Evolutionary conservation across 768 basidiomycete genomes (phyloP).

Genomic region (Paxillus ammoniavirescens): DNA sequence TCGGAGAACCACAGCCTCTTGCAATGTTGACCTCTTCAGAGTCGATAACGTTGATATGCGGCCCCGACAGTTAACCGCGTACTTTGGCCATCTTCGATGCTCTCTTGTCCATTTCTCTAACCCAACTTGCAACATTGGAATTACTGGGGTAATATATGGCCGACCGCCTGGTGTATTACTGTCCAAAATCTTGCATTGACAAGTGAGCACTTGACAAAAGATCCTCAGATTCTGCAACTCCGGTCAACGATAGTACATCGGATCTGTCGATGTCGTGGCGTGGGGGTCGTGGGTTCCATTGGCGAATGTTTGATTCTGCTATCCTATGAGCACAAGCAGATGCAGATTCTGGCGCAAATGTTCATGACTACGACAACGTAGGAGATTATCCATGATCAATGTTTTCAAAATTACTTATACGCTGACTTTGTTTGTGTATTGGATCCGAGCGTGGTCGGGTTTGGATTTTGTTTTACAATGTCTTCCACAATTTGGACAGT

Average conservation of each 20-base stretch:
- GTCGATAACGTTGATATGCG: too few relatives aligned
- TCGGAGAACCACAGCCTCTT: too few relatives aligned
- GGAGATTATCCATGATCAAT: background rate
- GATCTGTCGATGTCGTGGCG: background rate
- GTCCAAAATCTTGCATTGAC: too few relatives aligned
- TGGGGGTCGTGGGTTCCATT: background rate
- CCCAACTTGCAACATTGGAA: background rate
- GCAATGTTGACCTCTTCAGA: too few relatives aligned
- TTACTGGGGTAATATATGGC: background rate
- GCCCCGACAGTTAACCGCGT: too few relatives aligned
- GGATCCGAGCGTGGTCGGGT: conserved; percentile 37
- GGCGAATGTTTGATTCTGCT: background rate
- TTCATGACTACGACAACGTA: background rate
- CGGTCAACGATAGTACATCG: background rate
- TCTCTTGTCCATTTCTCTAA: background rate
- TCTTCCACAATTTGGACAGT: conserved; percentile 70
- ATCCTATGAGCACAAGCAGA: background rate
- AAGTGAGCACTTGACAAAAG: too few relatives aligned
- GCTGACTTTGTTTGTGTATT: conserved; percentile 38
- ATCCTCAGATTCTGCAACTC: too few relatives aligned
- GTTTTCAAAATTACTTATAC: background rate
- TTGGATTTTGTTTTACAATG: conserved; percentile 70
- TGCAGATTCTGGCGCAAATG: background rate
- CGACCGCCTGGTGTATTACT: too few relatives aligned
- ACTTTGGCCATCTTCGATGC: background rate